Evolutionary conservation across 176 grass and related monocot genomes (phyloP), one percentile per base, ranked within the genome.

Genomic region (Oryza australiensis): DNA sequence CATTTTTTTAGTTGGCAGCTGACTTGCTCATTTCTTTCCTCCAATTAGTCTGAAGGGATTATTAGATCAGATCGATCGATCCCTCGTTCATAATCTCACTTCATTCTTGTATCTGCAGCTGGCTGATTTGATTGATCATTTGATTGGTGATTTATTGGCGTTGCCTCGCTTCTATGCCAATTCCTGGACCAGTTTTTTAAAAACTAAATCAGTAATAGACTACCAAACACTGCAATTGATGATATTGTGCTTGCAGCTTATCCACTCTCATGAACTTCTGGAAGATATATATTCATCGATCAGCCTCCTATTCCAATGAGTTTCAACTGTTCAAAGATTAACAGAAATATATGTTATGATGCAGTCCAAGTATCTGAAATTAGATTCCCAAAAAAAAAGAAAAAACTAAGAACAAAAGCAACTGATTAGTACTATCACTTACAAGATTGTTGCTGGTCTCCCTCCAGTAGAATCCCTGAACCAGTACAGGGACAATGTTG

Each of bases 381-480:
- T 8, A 72, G 34, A 48, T 26, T 5, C 35, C 23, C 23, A 71
- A 2, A 59, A 55, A 23, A 8, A 0, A n/a, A 22, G 8, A 3
- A 20, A 1, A 12, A 75, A 72, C 55, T 10, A 9, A 14, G 14
- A 59, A 41, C 5, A 53, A 53, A 48, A 3, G 3, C 3, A 51
- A 18, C 5, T 22, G 20, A 20, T 6, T 14, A 53, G 9, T 7
- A 55, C 2, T 8, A 74, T 70, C 30, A 60, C 87, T 91, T 84
- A 97, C 94, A 63, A 91, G 29, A 71, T 84, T 94, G 80, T 91
- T 97, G 1, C 72, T 62, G 27, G 91, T 85, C 1, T 86, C 74
- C 34, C 46, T 88, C 94, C 84, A 94, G 48, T 91, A 94, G 75
- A 97, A 91, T 1, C 94, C 91, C 68, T 91, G 91, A 18, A 91